Conservation (phyloP, 352 stramenopile genomes). For the Halophytophthora polymorphica region DNA sequence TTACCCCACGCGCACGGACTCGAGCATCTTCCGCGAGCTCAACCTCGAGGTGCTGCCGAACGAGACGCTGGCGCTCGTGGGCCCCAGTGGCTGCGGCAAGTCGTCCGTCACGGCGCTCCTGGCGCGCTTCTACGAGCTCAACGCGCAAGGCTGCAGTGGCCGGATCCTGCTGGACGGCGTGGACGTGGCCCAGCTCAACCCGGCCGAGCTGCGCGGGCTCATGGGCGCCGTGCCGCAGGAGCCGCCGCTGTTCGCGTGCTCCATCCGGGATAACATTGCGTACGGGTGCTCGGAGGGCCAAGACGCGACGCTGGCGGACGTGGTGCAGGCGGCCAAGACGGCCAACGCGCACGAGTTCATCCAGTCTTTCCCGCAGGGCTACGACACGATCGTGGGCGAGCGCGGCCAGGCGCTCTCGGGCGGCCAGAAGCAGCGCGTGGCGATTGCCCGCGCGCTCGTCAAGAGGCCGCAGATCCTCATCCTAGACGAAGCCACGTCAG, state of each 20-base stretch:
- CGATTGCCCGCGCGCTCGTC: conserved; percentile 69
- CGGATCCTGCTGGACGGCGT: conserved; percentile 57
- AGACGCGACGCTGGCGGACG: conserved; percentile 48
- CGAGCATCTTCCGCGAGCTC: conserved; percentile 45
- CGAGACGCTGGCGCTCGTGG: conserved; percentile 75
- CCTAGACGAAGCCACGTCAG: conserved; percentile 73
- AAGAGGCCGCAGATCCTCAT: conserved; percentile 79
- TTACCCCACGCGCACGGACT: conserved; percentile 62
- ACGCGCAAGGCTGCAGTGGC: conserved; percentile 40
- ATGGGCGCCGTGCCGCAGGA: conserved; percentile 75
- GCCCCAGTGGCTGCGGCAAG: conserved; percentile 66
- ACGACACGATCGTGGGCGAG: conserved; percentile 76
- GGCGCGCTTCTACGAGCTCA: conserved; percentile 72
- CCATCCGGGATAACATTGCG: conserved; percentile 74
- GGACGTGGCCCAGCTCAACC: conserved; percentile 54
- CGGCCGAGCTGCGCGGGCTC: conserved; percentile 46
- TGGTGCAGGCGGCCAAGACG: conserved; percentile 58
- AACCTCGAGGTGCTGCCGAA: conserved; percentile 58
- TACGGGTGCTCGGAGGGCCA: conserved; percentile 54
- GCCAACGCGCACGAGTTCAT: conserved; percentile 83
- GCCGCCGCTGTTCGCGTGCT: conserved; percentile 69
- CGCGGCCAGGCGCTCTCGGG: conserved; percentile 69
- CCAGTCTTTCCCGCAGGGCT: conserved; percentile 66
- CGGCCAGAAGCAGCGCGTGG: conserved; percentile 79
- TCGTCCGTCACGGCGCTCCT: conserved; percentile 70